A percentile compares a stretch with the other conserved stretches of the same genome.
Evolutionary conservation across 2,329 filamentous ascomycete genomes (phyloP).

Genomic region (Colletotrichum brevisporum): DNA sequence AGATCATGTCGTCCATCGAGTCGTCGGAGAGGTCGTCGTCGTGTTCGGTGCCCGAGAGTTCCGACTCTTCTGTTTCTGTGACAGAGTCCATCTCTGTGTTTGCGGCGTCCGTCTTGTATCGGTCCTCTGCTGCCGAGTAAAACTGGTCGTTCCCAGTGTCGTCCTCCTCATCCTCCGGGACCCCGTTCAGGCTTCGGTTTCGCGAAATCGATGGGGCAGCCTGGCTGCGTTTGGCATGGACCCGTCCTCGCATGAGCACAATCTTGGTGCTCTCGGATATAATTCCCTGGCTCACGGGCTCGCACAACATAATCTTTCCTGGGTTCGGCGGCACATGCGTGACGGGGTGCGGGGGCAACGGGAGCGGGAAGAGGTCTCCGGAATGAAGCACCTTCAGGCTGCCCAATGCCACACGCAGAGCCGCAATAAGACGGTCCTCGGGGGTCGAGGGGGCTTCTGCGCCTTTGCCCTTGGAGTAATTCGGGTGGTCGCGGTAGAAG

Average conservation of each 20-base stretch:
- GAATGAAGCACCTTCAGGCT: slow-evolving; percentile 83
- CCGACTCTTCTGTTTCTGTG: slow-evolving; percentile 73
- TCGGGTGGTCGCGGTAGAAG: slow-evolving; percentile 78
- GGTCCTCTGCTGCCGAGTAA: slow-evolving; percentile 91
- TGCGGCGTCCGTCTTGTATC: slow-evolving; percentile 70
- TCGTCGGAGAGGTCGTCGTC: slow-evolving; percentile 87
- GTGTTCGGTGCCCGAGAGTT: slow-evolving; percentile 75
- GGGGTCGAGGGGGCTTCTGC: slow-evolving; percentile 48
- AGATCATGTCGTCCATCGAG: slow-evolving; percentile 94
- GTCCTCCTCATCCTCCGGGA: slow-evolving; percentile 78
- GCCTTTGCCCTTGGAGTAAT: slow-evolving; percentile 54
- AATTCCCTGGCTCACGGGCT: slow-evolving; percentile 91
- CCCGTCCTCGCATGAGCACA: slow-evolving; percentile 78
- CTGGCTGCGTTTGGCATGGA: slow-evolving; percentile 67
- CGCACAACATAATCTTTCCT: slow-evolving; percentile 91
- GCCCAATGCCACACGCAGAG: slow-evolving; percentile 81
- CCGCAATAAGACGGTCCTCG: slow-evolving; percentile 63
- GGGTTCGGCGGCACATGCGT: slow-evolving; percentile 88
- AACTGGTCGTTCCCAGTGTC: slow-evolving; percentile 93
- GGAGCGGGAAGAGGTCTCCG: slow-evolving; percentile 84
- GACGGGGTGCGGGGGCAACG: slow-evolving; percentile 86
- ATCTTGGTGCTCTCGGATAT: slow-evolving; percentile 85
- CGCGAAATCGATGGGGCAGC: slow-evolving; percentile 61
- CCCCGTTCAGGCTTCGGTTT: slow-evolving; percentile 70
- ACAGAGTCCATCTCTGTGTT: slow-evolving; percentile 71